Evolutionary conservation across 768 basidiomycete species (phyloP).

Genomic region (Boletus insuetus): DNA sequence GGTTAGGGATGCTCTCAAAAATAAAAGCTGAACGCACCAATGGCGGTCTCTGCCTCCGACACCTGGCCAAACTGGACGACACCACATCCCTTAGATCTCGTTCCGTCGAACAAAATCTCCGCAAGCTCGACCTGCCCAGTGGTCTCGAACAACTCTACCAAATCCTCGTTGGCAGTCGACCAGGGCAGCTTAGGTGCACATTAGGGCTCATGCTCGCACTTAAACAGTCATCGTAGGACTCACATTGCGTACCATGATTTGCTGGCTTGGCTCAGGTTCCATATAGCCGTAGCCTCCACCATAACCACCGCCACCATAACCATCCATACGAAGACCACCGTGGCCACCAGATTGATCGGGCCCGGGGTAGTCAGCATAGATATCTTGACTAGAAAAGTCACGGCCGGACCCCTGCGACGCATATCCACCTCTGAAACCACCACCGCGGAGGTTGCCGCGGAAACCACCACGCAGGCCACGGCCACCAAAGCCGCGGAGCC

Average conservation of each 20-base stretch:
- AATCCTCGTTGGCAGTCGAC: slow-evolving; percentile 98
- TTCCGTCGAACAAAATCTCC: slow-evolving; percentile 91
- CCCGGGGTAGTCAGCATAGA: slow-evolving; percentile 91
- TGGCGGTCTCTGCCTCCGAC: slow-evolving; percentile 90
- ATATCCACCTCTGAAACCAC: slow-evolving; percentile 52
- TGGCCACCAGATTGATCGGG: slow-evolving; percentile 61
- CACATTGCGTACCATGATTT: slow-evolving; percentile 98
- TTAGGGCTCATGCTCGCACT: neutral
- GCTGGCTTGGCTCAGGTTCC: slow-evolving; percentile 85
- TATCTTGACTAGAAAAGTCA: slow-evolving; percentile 82
- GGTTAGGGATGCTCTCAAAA: neutral
- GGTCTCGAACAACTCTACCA: slow-evolving; percentile 97
- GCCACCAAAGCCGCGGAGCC: slow-evolving; percentile 51
- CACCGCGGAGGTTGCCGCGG: slow-evolving; percentile 42
- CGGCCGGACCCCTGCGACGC: slow-evolving; percentile 49
- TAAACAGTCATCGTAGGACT: slow-evolving; percentile 35
- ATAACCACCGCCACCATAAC: slow-evolving; percentile 40
- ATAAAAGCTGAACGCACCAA: slow-evolving; percentile 47
- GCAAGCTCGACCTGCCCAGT: slow-evolving; percentile 93
- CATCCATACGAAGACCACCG: slow-evolving; percentile 36
- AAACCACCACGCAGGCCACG: slow-evolving; percentile 21
- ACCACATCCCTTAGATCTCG: slow-evolving; percentile 90
- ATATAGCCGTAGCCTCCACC: slow-evolving; percentile 40
- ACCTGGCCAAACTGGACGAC: slow-evolving; percentile 93
- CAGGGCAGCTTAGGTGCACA: slow-evolving; percentile 72